Evolutionary conservation across 1,139 yeast species (phyloP), one percentile per base, ranked within the genome.

Genomic region (Komagataea norvegica): DNA sequence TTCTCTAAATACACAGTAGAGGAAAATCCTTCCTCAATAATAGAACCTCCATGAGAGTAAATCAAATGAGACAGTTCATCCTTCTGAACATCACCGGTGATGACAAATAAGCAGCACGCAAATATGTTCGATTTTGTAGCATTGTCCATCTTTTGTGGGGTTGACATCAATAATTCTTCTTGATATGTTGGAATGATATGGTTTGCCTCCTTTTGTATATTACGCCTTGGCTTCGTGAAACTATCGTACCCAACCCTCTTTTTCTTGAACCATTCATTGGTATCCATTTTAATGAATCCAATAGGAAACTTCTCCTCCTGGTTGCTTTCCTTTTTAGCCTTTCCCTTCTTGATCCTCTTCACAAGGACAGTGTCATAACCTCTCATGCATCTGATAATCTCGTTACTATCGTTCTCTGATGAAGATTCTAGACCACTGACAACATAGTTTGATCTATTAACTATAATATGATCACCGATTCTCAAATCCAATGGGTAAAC

Each of bases 321-420:
- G 5, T 15, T 4, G 24, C n/a, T 28, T 19, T 42, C 41, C 21
- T 33, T 40, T 30, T 43, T 45, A 7, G 55, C 55, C 25, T 48
- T 33, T 3, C 51, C 44, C 34, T 60, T 62, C 44, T 54, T 42
- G 14, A 55, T 41, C 33, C 59, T 60, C 39, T 54, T 59, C 7
- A 71, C 55, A 44, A 64, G 54, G 2, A 75, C 68, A 3, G 65
- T 55, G 52, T 77, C 77, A 51, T 64, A 79, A 0, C 87, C 87
- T 48, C 86, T 59, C 39, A 77, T 63, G 50, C 86, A 79, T 29
- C 63, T 55, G 6, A 78, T 67, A 0, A 48, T 39, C 6, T 38
- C 38, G 4, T 51, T 51, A 2, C 51, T 50, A 8, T 37, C 36
- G 32, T 52, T 49, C 7, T 35, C 37, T 28, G 31, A 23, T n/a